Conservation (phyloP, 192 early-diverging fungal genomes). For the Spizellomyces sp. region DNA sequence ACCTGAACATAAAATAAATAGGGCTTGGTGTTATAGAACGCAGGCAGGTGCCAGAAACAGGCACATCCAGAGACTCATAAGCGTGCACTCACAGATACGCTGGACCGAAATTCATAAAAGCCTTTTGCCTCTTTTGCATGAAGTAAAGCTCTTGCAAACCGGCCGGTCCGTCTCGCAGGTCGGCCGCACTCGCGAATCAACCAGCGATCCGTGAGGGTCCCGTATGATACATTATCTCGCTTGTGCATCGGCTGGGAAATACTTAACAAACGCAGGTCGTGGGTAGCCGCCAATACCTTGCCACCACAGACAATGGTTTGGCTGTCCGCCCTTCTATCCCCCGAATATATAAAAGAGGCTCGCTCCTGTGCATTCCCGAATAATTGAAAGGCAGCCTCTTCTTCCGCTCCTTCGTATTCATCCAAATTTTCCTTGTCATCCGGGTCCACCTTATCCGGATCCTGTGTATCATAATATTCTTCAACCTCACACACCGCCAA, state of each 20-base stretch:
- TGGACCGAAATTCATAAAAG: not conserved
- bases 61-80: no score
- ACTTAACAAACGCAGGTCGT: not conserved
- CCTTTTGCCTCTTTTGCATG: not conserved
- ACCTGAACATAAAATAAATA: not conserved
- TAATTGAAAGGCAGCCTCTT: not conserved
- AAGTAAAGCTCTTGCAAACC: not conserved
- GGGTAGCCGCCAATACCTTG: no score
- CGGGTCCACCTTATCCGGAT: not conserved
- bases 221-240: not conserved
- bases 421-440: not conserved
- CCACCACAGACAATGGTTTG: not conserved
- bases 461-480: not conserved
- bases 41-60: no score
- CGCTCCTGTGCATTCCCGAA: not conserved
- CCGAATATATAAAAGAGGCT: not conserved
- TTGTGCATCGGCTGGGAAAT: not conserved
- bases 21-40: no score
- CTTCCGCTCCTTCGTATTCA: not conserved
- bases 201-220: not conserved
- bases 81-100: no score
- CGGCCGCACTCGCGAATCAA: not conserved
- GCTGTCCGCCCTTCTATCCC: not conserved
- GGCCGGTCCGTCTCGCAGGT: not conserved
- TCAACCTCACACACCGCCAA: not conserved